These are phyloP conservation scores for Skeletonema tropicum DNA, from an alignment of 108 stramenopile species.

Conservation along the genomic window DNA sequence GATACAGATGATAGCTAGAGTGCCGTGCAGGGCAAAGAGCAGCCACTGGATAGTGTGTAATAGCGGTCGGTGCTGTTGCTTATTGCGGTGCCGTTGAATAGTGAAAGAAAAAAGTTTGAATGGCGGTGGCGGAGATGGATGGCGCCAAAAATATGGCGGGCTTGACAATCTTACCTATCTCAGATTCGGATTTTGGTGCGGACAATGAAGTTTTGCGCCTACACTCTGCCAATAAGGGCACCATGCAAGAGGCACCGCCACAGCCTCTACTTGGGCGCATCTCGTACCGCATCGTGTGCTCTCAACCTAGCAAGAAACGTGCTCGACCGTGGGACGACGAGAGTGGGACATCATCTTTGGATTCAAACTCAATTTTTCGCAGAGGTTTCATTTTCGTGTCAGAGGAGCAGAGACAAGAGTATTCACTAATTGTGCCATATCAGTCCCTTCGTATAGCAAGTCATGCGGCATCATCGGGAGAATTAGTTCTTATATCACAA, in stretches of 20 bases:
- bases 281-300: neutral
- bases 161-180: too few species aligned
- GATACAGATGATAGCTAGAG: too few species aligned
- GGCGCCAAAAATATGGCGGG: too few species aligned
- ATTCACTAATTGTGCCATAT: constrained; percentile 31
- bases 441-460: constrained; percentile 24
- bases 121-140: too few species aligned
- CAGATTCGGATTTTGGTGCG: too few species aligned
- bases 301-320: constrained; percentile 14
- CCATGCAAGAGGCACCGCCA: neutral
- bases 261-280: neutral
- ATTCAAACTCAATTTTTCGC: neutral
- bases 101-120: too few species aligned
- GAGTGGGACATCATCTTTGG: neutral
- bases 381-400: constrained; percentile 27
- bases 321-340: constrained; percentile 1
- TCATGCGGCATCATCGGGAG: constrained; percentile 17
- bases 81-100: too few species aligned
- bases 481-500: constrained; percentile 22
- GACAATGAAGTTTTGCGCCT: too few species aligned
- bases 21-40: too few species aligned
- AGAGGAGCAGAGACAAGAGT: constrained; percentile 8
- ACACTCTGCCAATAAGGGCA: neutral
- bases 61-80: too few species aligned
- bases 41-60: too few species aligned